Base-by-base conservation (phyloP, 2,329 filamentous ascomycete genomes). In the Arachnopeziza araneosa region DNA sequence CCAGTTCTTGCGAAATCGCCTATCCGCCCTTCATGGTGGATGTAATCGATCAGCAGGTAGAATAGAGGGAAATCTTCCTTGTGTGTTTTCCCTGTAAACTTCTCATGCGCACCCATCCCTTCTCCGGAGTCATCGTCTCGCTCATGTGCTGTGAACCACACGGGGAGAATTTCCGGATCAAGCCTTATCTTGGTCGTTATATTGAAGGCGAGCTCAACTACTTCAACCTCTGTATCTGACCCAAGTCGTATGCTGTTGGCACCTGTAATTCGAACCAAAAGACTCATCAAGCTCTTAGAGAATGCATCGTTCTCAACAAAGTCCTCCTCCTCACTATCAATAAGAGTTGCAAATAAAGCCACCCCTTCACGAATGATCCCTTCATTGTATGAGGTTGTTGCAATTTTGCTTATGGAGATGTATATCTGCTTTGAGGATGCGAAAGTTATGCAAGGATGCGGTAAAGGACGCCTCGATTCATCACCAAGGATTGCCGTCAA, bases 1-100 rank as follows among this genome's bases (percentile, higher is more conserved):
- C 95, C 95, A 0, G 95, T 99, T 60, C 95, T 83, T 1, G 95
- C 93, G 78, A 99, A 99, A 74, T 99, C 95, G 14, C 95, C 95
- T 21, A 96, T 89, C 59, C 93, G 88, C 50, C 95, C 95, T 72
- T 97, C 93, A 66, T 96, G 89, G 71, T 99, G 93, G 57, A 99
- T 96, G 72, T 96, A 96, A 72, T 99, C 93, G 72, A 99, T 90
- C 66, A 99, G 79, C 50, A 98, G 83, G 72, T 98, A 98, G 76
- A 97, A 98, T 1, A 99, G 77, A 0, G 95, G 95, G 66, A 99
- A 99, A 70, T 98, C 93, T 66, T 92, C 90, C 73, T 92, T 89
- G 71, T 96, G 89, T 6, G 90, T 95, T 55, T 88, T 85, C 2
- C 92, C 93, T 0, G 90, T 89, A 72, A 96, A 96, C 64, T 85